Base-by-base conservation (phyloP, 345 rosid genomes). In the Odontarrhena argentea region DNA sequence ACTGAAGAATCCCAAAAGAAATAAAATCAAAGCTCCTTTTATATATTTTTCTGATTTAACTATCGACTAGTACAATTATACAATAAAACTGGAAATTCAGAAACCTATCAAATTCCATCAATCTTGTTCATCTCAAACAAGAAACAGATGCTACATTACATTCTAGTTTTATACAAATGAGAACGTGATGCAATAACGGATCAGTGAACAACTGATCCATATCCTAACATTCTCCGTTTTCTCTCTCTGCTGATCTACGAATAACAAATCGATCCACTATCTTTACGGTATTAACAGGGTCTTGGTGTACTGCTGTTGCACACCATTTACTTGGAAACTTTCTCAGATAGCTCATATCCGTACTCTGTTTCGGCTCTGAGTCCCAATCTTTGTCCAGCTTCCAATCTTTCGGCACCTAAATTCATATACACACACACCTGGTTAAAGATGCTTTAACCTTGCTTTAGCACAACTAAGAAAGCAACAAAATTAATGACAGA, bases 391-490 rank as follows among this genome's bases (percentile, higher is more conserved):
- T 79, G 81, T 91, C 96, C 59, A 88, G 79, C 74, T 88, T 82
- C 97, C 97, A 91, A 52, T 86, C 91, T 80, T 91, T 88, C 18
- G 97, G 97, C n/a, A 86, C 96, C 97, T 91, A 84, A 49, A 64
- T 42, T 40, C 65, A 53, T 52, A 28, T 36, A 43, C 8, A 32
- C 34, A 58, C 28, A 57, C 8, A 8, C 36, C 22, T 43, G 3
- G 54, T 72, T 64, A 56, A n/a, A 43, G 32, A n/a, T 44, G 36
- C 11, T 34, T 44, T 24, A 44, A 71, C 30, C 56, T 48, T 11
- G 24, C 35, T 37, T 55, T 38, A 47, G 36, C 36, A 15, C 35
- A 45, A 46, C 57, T 15, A 55, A 6, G 5, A 26, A 34, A 53
- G 24, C 74, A 62, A 61, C 22, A 43, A 34, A 61, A 53, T 15